Percentiles rank a stretch among this genome's conserved stretches.
Conservation (phyloP, 257 asterid species). For the Fraxinus cuspidata region DNA sequence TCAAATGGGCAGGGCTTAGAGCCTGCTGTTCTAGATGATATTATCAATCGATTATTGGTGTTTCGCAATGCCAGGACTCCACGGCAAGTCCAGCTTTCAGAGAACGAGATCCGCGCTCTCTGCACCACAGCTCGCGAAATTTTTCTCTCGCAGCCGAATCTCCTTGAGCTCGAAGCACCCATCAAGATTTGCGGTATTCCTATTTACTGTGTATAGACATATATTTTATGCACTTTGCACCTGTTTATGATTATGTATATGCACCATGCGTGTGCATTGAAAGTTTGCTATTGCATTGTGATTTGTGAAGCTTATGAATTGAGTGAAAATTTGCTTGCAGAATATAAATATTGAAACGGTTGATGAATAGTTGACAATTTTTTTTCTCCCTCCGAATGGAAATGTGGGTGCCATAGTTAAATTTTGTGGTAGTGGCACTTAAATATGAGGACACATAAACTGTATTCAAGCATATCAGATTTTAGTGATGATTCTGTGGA, state of each 20-base stretch:
- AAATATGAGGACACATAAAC: background rate
- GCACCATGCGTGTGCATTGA: background rate
- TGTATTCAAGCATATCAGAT: background rate
- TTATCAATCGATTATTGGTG: conserved; percentile 78
- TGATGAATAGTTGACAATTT: background rate
- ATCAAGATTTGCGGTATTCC: conserved; percentile 91
- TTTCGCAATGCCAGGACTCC: conserved; percentile 74
- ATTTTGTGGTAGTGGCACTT: background rate
- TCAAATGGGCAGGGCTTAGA: conserved; percentile 75
- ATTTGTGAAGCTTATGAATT: background rate
- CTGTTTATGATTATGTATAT: background rate
- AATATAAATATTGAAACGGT: background rate
- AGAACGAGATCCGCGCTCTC: conserved; percentile 87
- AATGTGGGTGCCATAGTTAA: background rate
- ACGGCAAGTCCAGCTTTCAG: conserved; percentile 89
- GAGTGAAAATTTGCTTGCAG: background rate
- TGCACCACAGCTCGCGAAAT: conserved; percentile 77
- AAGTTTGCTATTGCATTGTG: background rate
- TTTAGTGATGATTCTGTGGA: background rate
- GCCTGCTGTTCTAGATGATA: conserved; percentile 75
- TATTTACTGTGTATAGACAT: background rate
- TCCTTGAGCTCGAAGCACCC: conserved; percentile 95
- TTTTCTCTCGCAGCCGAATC: conserved; percentile 89
- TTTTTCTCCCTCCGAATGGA: background rate
- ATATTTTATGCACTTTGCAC: background rate